Evolutionary conservation across 257 asterid genomes (phyloP), one percentile per base, ranked within the genome.

Genomic region (Dorcoceras hygrometricum): DNA sequence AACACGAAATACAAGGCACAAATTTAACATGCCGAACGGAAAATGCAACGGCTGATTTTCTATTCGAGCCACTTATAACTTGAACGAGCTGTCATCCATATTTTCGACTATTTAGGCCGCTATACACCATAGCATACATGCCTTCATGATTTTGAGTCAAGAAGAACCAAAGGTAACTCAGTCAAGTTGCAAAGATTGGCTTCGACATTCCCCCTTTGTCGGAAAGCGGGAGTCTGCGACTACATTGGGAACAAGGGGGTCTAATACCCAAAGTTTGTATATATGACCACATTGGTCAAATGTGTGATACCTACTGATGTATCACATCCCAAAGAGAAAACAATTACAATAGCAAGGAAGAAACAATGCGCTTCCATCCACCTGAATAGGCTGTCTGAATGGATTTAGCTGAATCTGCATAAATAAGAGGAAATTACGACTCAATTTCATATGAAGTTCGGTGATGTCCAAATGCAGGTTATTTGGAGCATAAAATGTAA

Each of bases 331-430:
- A 58, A 93, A 93, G 46, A 93, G 63, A 69, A 90, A 93, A 82
- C 99, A 88, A 73, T 93, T 93, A 20, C 96, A 93, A 76, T 78
- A 81, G 83, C 96, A 90, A 51, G 97, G 99, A 62, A 93, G 80
- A 51, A 39, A 65, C 34, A 93, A 71, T 54, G 84, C 96, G 67
- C 83, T 83, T 68, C 83, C 89, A 77, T 90, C 95, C 29, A 86
- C 84, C 0, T 76, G 81, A 71, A 83, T 76, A 69, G 99, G 99
- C 75, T 90, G 97, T 77, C 99, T 88, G 83, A 93, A 93, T 28
- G 99, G 97, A 76, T 90, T 90, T 31, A 90, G 46, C 85, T 88
- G 95, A 72, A 93, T 75, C 96, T 91, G 83, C 81, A 67, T 2
- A 66, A 65, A 67, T 2, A 66, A 65, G 43, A 59, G 22, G 66